These are phyloP conservation scores for Puccinia horiana DNA, from an alignment of 1,284 basidiomycete species.

Conservation along the genomic window DNA sequence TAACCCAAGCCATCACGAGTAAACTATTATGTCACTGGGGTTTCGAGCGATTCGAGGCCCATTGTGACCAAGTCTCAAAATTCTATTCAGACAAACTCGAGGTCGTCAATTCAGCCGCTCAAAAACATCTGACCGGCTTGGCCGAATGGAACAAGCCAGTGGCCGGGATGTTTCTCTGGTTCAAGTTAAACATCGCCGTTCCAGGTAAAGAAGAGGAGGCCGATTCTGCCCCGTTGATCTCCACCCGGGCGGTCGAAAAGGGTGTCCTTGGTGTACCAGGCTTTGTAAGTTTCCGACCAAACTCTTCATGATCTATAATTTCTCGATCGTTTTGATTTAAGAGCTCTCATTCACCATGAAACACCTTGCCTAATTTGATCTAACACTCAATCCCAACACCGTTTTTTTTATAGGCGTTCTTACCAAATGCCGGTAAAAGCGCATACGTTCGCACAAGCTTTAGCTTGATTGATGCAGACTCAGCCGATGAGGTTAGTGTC, in stretches of 20 bases:
- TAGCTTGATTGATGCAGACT: conserved; percentile 70
- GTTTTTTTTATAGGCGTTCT: too few species aligned
- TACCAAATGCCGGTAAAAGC: conserved; percentile 69
- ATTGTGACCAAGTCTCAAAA: conserved; percentile 69
- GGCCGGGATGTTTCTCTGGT: conserved; percentile 67
- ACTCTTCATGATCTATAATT: neutral
- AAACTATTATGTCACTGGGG: conserved; percentile 72
- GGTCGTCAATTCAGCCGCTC: conserved; percentile 75
- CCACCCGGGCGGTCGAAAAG: conserved; percentile 72
- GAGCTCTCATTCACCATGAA: conserved; percentile 58
- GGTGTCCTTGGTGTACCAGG: conserved; percentile 83
- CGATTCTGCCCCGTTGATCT: conserved; percentile 77
- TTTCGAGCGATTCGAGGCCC: conserved; percentile 70
- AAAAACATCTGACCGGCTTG: conserved; percentile 71
- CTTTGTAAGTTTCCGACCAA: conserved; percentile 58
- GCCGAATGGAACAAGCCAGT: conserved; percentile 82
- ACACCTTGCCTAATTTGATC: neutral
- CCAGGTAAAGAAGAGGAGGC: conserved; percentile 60
- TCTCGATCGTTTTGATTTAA: neutral
- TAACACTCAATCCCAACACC: too few species aligned
- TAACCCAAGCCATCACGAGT: conserved; percentile 75
- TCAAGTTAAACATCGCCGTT: conserved; percentile 50
- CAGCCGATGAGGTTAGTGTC: conserved; percentile 65
- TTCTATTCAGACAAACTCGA: conserved; percentile 80
- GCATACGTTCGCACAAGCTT: conserved; percentile 78